Evolutionary conservation across 1,284 basidiomycete genomes (phyloP), one percentile per base, ranked within the genome.

Genomic region (Trichosporon coremiiforme): DNA sequence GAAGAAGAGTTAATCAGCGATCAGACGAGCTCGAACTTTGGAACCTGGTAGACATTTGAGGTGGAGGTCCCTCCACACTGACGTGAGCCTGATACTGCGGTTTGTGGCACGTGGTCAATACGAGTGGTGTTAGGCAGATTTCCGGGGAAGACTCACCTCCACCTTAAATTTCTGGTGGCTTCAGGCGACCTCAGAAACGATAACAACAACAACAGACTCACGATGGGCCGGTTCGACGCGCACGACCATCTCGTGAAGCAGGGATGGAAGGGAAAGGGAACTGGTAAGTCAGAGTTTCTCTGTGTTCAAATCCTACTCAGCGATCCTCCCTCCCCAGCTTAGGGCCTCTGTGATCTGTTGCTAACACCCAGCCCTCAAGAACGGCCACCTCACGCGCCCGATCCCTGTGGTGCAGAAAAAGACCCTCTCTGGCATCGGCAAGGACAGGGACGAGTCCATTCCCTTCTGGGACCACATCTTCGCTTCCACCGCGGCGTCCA

Each of bases 391-490:
- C 7, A 80, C 80, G 20, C 87, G 89, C 20, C 94, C 94, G 1
- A 84, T 97, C 63, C 86, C 90, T 1, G 88, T 95, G 45, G 87
- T 90, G 0, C 91, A 92, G 81, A 96, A 96, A 86, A 92, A 90
- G 85, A 91, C 87, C 4, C 85, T 95, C 22, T 84, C 88, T 17
- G 94, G 94, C 1, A 84, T 97, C 67, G 94, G 94, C 68, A 94
- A 93, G 80, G 93, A 96, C 82, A 87, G 94, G 72, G 94, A 95
- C 79, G 93, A 94, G 75, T 92, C 92, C 0, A 94, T 95, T 79
- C 92, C 93, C 64, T 97, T 96, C 87, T 96, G 94, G 94, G 94
- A 97, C 81, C 92, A 95, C 79, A 84, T 94, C 65, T 95, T 92
- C 79, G 85, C 88, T 13, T 88, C 89, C 4, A 91, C 91, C 13